Evolutionary conservation across 179 eudicot genomes (phyloP).

Genomic region (Beta corolliflora): DNA sequence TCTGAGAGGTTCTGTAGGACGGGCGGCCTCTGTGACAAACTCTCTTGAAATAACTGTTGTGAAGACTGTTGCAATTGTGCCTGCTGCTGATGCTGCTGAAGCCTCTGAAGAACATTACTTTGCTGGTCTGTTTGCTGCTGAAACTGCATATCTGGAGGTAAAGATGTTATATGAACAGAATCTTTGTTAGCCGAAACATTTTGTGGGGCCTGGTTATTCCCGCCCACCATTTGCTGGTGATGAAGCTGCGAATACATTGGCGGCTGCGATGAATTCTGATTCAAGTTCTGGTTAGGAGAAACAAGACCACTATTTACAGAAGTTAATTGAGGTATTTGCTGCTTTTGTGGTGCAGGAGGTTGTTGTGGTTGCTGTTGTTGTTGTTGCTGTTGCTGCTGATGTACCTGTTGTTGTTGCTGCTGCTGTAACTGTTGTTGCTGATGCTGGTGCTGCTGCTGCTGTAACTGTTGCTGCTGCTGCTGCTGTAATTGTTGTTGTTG

Average conservation of each 20-base stretch:
- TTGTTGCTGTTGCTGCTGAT: constrained; percentile 26
- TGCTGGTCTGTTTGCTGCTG: constrained; percentile 73
- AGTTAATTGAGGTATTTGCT: constrained; percentile 43
- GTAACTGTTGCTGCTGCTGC: constrained; percentile 11
- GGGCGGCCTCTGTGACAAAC: constrained; percentile 53
- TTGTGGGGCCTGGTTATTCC: constrained; percentile 52
- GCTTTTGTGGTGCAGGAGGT: constrained; percentile 35
- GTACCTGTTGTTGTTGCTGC: constrained; percentile 12
- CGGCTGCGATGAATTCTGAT: constrained; percentile 53
- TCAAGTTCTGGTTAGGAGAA: constrained; percentile 49
- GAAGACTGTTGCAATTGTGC: constrained; percentile 48
- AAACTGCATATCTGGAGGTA: constrained; percentile 68
- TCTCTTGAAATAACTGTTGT: constrained; percentile 53
- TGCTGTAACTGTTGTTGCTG: constrained; percentile 29
- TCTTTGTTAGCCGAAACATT: constrained; percentile 37
- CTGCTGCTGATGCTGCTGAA: constrained; percentile 63
- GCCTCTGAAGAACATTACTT: constrained; percentile 44
- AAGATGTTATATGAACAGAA: constrained; percentile 44
- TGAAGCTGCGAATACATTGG: constrained; percentile 52
- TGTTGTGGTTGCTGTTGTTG: constrained; percentile 36
- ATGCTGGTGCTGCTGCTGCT: constrained; percentile 41
- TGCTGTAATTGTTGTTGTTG: constrained; percentile 34
- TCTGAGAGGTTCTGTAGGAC: constrained; percentile 61
- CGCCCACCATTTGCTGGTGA: constrained; percentile 60
- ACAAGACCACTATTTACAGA: constrained; percentile 45